Evolutionary conservation across 169 alveolate species (phyloP).

Genomic region (Plasmodium billcollinsi): DNA sequence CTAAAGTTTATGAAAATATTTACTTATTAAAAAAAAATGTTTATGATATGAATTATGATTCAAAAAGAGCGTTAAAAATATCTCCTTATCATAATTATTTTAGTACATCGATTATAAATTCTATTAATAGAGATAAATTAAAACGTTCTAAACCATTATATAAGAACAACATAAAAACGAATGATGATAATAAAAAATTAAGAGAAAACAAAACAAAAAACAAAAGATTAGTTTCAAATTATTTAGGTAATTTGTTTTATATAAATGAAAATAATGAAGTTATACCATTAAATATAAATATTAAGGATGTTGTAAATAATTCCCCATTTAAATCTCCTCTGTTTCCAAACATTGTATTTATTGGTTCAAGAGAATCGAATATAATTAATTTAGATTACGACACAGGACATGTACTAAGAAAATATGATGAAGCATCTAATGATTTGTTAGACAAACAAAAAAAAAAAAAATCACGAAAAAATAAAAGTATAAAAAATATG

Average conservation of each 20-base stretch:
- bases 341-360: slow-evolving; percentile 83
- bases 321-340: slow-evolving; percentile 86
- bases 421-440: slow-evolving; percentile 50
- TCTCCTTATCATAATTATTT: slow-evolving; percentile 1
- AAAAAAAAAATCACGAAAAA: slow-evolving; percentile 17
- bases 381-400: slow-evolving; percentile 76
- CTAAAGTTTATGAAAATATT: too few relatives aligned
- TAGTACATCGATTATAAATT: slow-evolving; percentile 6
- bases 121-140: background rate
- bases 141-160: background rate
- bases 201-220: slow-evolving; percentile 21
- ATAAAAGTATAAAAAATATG: background rate
- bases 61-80: slow-evolving; percentile 54
- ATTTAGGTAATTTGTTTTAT: slow-evolving; percentile 82
- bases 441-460: slow-evolving; percentile 1
- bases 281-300: slow-evolving; percentile 81
- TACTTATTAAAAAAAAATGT: slow-evolving; percentile 13
- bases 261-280: slow-evolving; percentile 80
- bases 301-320: slow-evolving; percentile 85
- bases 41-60: slow-evolving; percentile 11
- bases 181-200: slow-evolving; percentile 18
- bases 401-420: slow-evolving; percentile 52
- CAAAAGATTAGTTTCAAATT: slow-evolving; percentile 51
- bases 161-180: slow-evolving; percentile 5
- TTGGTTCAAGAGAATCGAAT: slow-evolving; percentile 83